Conservation (phyloP, 2,329 filamentous ascomycete genomes). For the Trichothecium sympodiale region DNA sequence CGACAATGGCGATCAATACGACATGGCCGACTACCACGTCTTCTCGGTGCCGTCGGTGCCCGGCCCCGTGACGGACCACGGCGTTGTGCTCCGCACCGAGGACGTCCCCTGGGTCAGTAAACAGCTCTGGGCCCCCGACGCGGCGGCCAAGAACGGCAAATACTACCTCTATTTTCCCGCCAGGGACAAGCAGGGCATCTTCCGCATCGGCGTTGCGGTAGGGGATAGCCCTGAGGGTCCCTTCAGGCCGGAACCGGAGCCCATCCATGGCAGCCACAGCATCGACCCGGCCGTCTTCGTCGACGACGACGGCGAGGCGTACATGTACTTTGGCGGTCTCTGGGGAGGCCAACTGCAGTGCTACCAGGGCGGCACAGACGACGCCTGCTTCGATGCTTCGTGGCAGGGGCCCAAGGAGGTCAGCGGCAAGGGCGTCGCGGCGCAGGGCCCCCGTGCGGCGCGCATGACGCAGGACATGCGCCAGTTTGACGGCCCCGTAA, state of each 20-base stretch:
- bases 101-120: conserved; percentile 69
- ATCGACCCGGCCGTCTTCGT: conserved; percentile 71
- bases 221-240: conserved; percentile 55
- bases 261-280: conserved; percentile 59
- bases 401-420: conserved; percentile 50
- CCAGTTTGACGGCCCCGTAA: conserved; percentile 41
- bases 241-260: conserved; percentile 52
- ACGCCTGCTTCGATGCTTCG: conserved; percentile 40
- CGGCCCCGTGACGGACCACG: conserved; percentile 59
- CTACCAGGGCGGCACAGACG: conserved; percentile 46
- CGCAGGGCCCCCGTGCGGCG: conserved; percentile 57
- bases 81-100: conserved; percentile 51
- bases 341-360: conserved; percentile 77
- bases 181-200: conserved; percentile 56
- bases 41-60: conserved; percentile 45
- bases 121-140: conserved; percentile 74
- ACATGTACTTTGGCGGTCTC: conserved; percentile 62
- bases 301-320: conserved; percentile 34
- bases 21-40: conserved; percentile 78
- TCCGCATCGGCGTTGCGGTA: conserved; percentile 64
- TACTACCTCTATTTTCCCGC: conserved; percentile 74
- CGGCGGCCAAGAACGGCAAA: conserved; percentile 53
- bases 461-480: conserved; percentile 56
- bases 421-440: conserved; percentile 38
- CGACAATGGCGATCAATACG: conserved; percentile 78